Base-by-base conservation (phyloP, 1,139 yeast species). In the Hyphopichia burtonii region DNA sequence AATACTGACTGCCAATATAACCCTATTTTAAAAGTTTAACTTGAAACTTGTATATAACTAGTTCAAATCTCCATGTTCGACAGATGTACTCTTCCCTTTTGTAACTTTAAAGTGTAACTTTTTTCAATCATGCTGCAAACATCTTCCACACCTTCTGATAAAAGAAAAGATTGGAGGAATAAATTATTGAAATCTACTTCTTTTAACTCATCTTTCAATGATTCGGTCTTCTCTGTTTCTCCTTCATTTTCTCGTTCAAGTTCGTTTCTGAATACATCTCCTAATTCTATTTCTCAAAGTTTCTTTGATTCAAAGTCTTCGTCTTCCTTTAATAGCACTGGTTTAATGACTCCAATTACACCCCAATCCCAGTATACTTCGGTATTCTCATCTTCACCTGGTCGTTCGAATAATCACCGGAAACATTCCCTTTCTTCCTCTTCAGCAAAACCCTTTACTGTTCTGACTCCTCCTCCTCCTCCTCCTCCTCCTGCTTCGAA, bases 101-200 rank as follows among this genome's bases (percentile, higher is more conserved):
- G n/a, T n/a, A n/a, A n/a, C n/a, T n/a, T n/a, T n/a, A n/a, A n/a
- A n/a, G n/a, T n/a, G n/a, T n/a, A n/a, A n/a, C n/a, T n/a, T n/a
- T n/a, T 20, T 22, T n/a, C 17, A 4, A 31, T 17, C 5, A 31
- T 31, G 34, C 12, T 31, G 22, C 34, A 31, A 11, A n/a, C 34
- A 31, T 12, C 16, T 31, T 12, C 34, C 28, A 11, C 15, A 32
- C 38, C 6, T n/a, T 39, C 23, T 15, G 12, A 18, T 16, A 18
- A n/a, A 20, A 49, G 36, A 22, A 49, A 38, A 2, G 31, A 41
- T 7, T 46, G 47, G 42, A 45, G 40, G 23, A 44, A 36, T 31
- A 42, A 39, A 11, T 46, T 51, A 31, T 19, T 41, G 5, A 38
- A 34, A 27, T 12, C 42, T 3, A 32, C 22, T 40, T 16, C 32